These are phyloP conservation scores for Myriosclerotinia curreyana DNA, from an alignment of 2,329 filamentous ascomycete species.

Conservation along the genomic window DNA sequence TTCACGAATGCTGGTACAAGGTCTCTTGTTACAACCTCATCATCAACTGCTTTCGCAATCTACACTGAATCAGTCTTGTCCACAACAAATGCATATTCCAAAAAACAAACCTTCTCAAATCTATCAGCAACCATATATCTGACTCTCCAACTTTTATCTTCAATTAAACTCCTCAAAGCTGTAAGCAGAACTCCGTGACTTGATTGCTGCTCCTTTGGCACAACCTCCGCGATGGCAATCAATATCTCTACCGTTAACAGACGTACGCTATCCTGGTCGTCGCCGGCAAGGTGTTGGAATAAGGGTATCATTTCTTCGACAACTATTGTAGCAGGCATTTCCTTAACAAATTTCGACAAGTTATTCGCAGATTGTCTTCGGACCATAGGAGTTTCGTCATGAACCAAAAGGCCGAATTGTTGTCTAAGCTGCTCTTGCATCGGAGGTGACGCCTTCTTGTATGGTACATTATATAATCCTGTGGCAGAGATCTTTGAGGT, in stretches of 20 bases:
- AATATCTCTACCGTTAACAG: constrained; percentile 94
- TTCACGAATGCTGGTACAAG: constrained; percentile 96
- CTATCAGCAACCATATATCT: constrained; percentile 98
- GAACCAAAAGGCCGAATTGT: constrained; percentile 88
- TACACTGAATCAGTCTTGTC: constrained; percentile 42
- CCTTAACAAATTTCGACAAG: constrained; percentile 94
- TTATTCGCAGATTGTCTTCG: constrained; percentile 95
- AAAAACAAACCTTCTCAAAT: constrained; percentile 78
- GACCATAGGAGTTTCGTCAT: constrained; percentile 99
- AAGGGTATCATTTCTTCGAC: constrained; percentile 99
- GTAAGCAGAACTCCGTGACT: constrained; percentile 92
- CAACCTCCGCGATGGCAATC: constrained; percentile 92
- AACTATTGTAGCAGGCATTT: constrained; percentile 86
- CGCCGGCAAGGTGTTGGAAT: constrained; percentile 92
- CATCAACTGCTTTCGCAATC: constrained; percentile 98
- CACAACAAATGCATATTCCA: neutral
- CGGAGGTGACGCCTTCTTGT: constrained; percentile 83
- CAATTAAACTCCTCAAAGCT: constrained; percentile 87
- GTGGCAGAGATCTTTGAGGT: constrained; percentile 98
- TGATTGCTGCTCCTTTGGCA: constrained; percentile 96
- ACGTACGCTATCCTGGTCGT: constrained; percentile 97
- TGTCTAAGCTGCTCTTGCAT: constrained; percentile 88
- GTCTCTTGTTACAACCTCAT: constrained; percentile 91
- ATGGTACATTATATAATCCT: constrained; percentile 89
- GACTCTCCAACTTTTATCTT: constrained; percentile 99